Evolutionary conservation across 2,329 filamentous ascomycete genomes (phyloP), one percentile per base, ranked within the genome.

Genomic region (Coniella vitis): DNA sequence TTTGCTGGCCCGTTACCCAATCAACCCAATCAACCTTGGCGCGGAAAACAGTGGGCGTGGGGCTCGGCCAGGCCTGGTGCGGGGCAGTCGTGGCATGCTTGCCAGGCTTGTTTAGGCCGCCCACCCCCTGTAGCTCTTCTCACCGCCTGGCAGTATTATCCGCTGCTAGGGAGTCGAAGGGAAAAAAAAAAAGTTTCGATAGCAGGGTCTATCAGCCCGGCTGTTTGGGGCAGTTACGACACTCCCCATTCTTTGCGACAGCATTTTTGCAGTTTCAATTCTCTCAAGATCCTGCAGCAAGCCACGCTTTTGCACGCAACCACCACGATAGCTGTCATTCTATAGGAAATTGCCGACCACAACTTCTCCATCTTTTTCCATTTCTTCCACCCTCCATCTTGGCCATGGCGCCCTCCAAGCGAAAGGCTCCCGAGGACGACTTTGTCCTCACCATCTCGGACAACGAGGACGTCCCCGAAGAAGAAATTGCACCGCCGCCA

Each of bases 361-460:
- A n/a, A n/a, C n/a, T n/a, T n/a, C n/a, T n/a, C n/a, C n/a, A n/a
- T n/a, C n/a, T n/a, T 40, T 8, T 16, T 25, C 22, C 4, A 22
- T 7, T 9, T n/a, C 13, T 13, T 4, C 9, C 2, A 4, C 2
- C 19, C 19, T 16, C 13, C 7, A 19, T 29, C 38, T n/a, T 17
- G 13, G 39, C 31, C 38, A 76, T 76, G 73, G 69, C 72, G 39
- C 70, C 71, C 49, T 64, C 65, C 20, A 78, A 78, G 55, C 69
- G 75, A 56, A 63, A 68, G 12, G 61, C 67, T 29, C 25, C 25
- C 40, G 69, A 73, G 48, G 77, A 81, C 58, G 78, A 81, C 49
- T 81, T 82, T 51, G 69, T 82, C 53, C 72, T 73, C 55, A 82
- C 78, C 13, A 71, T 82, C 47, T 79, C 76, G 45, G 79, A 82